Conservation (phyloP, 1,139 yeast genomes). For the Candida anutae region DNA sequence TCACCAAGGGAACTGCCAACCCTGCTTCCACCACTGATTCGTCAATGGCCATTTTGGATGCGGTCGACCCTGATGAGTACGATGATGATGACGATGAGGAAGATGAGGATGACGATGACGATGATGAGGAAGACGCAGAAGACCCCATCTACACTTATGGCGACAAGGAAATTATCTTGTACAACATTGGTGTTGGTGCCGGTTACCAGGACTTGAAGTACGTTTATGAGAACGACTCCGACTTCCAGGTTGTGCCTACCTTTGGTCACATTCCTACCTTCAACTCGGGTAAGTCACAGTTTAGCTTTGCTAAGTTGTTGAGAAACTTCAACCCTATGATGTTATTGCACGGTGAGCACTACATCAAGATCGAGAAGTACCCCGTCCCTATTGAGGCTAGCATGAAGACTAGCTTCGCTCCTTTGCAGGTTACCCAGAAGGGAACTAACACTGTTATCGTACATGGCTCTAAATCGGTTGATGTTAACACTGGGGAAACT, state of each 20-base stretch:
- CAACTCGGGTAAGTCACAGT: constrained; percentile 43
- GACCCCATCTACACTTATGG: constrained; percentile 43
- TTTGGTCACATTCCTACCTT: constrained; percentile 80
- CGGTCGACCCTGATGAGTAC: constrained; percentile 49
- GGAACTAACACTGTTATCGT: constrained; percentile 76
- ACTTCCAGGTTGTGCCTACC: constrained; percentile 87
- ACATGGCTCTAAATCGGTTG: constrained; percentile 66
- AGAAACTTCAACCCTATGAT: constrained; percentile 84
- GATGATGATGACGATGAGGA: constrained; percentile 39
- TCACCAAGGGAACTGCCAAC: constrained; percentile 47
- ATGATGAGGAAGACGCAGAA: constrained; percentile 45
- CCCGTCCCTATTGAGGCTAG: constrained; percentile 73
- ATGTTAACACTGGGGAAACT: constrained; percentile 60
- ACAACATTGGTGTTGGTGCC: constrained; percentile 89
- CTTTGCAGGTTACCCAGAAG: constrained; percentile 76
- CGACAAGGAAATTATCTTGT: constrained; percentile 70
- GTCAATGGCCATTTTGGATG: constrained; percentile 64
- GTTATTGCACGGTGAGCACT: constrained; percentile 94
- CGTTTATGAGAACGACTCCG: constrained; percentile 66
- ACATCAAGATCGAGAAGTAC: constrained; percentile 67
- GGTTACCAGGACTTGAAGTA: constrained; percentile 68
- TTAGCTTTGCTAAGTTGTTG: constrained; percentile 50
- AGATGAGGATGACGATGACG: constrained; percentile 42
- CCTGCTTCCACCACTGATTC: constrained; percentile 72
- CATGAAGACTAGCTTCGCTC: constrained; percentile 53